phyloP scores from a whole-genome alignment of 305 asterid species.

The Rubia peregrina region DNA sequence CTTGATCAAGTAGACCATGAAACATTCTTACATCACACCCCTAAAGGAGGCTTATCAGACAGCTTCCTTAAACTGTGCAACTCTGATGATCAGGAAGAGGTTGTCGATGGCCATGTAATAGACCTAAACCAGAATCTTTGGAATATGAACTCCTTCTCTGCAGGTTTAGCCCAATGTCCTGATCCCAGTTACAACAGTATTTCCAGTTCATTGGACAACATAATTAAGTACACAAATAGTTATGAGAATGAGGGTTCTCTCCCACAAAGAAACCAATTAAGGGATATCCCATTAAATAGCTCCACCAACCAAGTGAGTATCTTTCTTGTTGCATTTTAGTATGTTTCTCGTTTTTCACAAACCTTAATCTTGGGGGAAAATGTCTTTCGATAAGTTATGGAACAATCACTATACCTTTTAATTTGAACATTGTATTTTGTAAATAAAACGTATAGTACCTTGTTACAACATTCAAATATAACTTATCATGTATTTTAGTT shows the following conservation, averaged over 20 bases:
- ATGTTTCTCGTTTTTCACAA: neutral
- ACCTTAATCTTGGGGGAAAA: no score
- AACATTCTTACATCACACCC: slow-evolving; percentile 1
- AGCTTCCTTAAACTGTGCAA: slow-evolving; percentile 16
- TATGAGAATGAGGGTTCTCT: slow-evolving; percentile 3
- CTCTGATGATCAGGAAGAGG: slow-evolving; percentile 15
- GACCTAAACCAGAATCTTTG: slow-evolving; percentile 23
- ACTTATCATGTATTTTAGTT: neutral
- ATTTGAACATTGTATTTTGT: neutral
- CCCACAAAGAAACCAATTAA: slow-evolving; percentile 4
- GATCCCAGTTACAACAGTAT: slow-evolving; percentile 4
- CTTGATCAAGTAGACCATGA: slow-evolving; percentile 6
- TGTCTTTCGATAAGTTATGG: neutral
- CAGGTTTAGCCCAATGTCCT: neutral
- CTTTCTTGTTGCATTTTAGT: neutral
- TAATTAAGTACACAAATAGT: neutral
- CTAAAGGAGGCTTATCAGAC: slow-evolving; percentile 8
- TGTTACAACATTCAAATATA: neutral
- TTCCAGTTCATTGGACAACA: slow-evolving; percentile 11
- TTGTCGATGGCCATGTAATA: neutral
- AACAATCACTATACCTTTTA: neutral
- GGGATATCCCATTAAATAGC: slow-evolving; percentile 19
- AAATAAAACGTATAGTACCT: no score
- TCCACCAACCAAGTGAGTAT: slow-evolving; percentile 22
- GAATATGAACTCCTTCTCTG: slow-evolving; percentile 6